Conservation (phyloP, 164 flowering plant genomes). For the Piper betle region DNA sequence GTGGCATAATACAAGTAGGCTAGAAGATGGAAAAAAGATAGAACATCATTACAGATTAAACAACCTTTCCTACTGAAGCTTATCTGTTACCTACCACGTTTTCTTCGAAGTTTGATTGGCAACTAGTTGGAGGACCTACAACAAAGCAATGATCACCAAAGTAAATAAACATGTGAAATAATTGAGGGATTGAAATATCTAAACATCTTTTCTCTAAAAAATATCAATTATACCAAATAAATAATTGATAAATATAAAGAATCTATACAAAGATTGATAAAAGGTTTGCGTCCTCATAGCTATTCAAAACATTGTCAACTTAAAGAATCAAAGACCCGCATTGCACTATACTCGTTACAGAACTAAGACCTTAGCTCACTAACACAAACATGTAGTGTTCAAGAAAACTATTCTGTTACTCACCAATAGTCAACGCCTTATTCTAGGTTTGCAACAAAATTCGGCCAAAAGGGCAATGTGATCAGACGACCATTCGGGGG, state of each 20-base stretch:
- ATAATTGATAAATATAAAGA: too few relatives aligned
- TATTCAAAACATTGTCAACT: too few relatives aligned
- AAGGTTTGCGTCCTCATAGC: too few relatives aligned
- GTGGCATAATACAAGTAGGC: not conserved
- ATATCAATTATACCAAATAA: too few relatives aligned
- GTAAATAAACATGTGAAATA: not conserved
- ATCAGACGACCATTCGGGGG: constrained; percentile 99
- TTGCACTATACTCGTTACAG: too few relatives aligned
- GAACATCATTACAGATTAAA: not conserved
- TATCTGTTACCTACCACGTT: not conserved
- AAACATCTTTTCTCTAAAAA: too few relatives aligned
- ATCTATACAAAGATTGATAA: too few relatives aligned
- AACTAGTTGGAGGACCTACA: not conserved
- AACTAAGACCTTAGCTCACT: not conserved
- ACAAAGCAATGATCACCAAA: not conserved
- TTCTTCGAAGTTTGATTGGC: not conserved
- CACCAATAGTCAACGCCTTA: constrained; percentile 55
- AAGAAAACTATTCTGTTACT: constrained; percentile 7
- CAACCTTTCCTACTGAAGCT: not conserved
- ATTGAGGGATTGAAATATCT: too few relatives aligned
- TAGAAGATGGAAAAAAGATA: not conserved
- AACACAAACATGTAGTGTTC: not conserved
- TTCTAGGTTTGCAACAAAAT: constrained; percentile 78
- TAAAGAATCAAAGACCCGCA: too few relatives aligned
- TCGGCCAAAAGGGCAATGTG: constrained; percentile 93